Percentiles rank a stretch among this genome's conserved stretches.
Conservation (phyloP, 805 yeast genomes). For the Pichia rugopelliculosa region DNA sequence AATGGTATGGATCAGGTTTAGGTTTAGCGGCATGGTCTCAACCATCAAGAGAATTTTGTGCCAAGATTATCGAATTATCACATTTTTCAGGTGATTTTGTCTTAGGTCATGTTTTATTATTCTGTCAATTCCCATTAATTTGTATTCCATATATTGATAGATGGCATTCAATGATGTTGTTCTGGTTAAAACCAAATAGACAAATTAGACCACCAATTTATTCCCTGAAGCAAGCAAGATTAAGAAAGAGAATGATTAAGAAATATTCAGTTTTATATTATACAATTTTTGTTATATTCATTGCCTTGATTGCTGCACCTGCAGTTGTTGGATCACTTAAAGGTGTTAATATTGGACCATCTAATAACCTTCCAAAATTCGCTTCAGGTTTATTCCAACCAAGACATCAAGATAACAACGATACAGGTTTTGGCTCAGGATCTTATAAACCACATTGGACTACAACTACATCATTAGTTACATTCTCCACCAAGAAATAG, state of each 20-base stretch:
- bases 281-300: conserved; percentile 58
- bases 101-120: conserved; percentile 82
- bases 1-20: conserved; percentile 93
- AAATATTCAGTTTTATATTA: conserved; percentile 84
- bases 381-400: conserved; percentile 81
- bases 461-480: conserved; percentile 34
- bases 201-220: conserved; percentile 97
- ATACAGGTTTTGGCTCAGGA: conserved; percentile 54
- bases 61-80: conserved; percentile 88
- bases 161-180: conserved; percentile 97
- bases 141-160: conserved; percentile 84
- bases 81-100: conserved; percentile 96
- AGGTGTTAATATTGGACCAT: conserved; percentile 32
- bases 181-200: conserved; percentile 97
- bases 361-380: conserved; percentile 27
- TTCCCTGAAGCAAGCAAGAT: conserved; percentile 90
- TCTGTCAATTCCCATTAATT: conserved; percentile 83
- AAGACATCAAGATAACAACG: conserved; percentile 71
- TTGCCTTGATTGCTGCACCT: conserved; percentile 80
- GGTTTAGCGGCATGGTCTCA: conserved; percentile 94
- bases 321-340: conserved; percentile 62
- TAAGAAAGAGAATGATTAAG: conserved; percentile 95
- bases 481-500: conserved; percentile 42
- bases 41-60: conserved; percentile 91
- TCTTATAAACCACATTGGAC: conserved; percentile 38